phyloP scores from a whole-genome alignment of 2,329 filamentous ascomycete genomes.

The Aspergillus sp. region DNA sequence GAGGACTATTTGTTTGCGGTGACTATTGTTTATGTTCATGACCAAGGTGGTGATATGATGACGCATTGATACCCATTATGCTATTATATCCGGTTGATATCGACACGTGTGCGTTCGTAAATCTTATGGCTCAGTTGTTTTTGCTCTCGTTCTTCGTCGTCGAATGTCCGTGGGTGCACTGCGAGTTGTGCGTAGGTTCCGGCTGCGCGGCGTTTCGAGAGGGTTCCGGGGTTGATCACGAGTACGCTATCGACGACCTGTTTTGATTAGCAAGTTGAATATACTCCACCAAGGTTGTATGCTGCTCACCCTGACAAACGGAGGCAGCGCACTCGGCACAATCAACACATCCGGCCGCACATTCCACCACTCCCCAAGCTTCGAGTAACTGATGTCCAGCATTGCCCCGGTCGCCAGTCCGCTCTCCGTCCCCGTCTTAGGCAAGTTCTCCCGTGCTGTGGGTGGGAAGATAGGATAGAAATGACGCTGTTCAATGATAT shows the following conservation, averaged over 20 bases:
- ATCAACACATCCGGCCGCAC: slow-evolving; percentile 79
- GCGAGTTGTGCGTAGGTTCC: slow-evolving; percentile 81
- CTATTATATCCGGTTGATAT: slow-evolving; percentile 69
- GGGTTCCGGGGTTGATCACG: slow-evolving; percentile 79
- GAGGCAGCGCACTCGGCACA: slow-evolving; percentile 71
- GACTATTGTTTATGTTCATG: slow-evolving; percentile 4
- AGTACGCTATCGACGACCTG: slow-evolving; percentile 87
- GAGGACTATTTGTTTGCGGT: slow-evolving; percentile 32
- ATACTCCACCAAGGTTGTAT: background rate
- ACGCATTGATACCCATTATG: slow-evolving; percentile 10
- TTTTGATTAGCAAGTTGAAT: background rate
- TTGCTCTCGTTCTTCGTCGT: slow-evolving; percentile 51
- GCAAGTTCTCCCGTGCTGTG: slow-evolving; percentile 59
- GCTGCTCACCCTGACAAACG: slow-evolving; percentile 70
- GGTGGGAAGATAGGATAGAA: slow-evolving; percentile 88
- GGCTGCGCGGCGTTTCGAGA: slow-evolving; percentile 76
- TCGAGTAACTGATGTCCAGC: slow-evolving; percentile 76
- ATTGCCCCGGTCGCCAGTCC: slow-evolving; percentile 64
- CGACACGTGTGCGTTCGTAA: slow-evolving; percentile 76
- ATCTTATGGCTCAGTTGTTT: slow-evolving; percentile 65
- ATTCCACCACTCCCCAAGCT: slow-evolving; percentile 84
- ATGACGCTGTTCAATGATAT: slow-evolving; percentile 82
- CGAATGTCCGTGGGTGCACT: slow-evolving; percentile 58
- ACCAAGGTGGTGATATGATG: background rate
- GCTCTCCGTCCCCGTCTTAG: slow-evolving; percentile 56